A percentile compares a stretch with the other conserved stretches of the same genome.
phyloP scores from a whole-genome alignment of 352 stramenopile species.

The Pythium inflatum region DNA sequence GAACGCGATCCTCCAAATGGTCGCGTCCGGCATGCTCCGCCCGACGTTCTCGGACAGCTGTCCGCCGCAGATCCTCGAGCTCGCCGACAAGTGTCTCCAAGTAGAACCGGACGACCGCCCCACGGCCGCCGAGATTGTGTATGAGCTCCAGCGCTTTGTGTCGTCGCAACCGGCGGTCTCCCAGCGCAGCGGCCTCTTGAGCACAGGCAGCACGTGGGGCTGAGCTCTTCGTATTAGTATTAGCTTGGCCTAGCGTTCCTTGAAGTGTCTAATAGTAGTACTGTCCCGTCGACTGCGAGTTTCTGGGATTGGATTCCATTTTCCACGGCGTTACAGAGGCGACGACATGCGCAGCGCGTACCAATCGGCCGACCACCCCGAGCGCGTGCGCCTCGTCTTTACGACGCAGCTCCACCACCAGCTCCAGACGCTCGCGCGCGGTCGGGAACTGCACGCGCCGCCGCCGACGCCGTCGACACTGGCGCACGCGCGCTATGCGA shows the following conservation, averaged over 20 bases:
- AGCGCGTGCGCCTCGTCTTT: conserved; percentile 61
- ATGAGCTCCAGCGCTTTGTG: conserved; percentile 59
- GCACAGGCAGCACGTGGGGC: background rate
- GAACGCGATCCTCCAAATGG: conserved; percentile 64
- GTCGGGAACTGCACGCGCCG: conserved; percentile 49
- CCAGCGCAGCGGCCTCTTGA: conserved; percentile 10
- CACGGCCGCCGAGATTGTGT: conserved; percentile 59
- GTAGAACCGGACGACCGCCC: conserved; percentile 64
- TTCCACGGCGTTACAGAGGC: background rate
- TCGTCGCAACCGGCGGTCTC: conserved; percentile 26
- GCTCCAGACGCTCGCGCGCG: conserved; percentile 66
- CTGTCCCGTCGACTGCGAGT: background rate
- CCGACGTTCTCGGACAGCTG: conserved; percentile 59
- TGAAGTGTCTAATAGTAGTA: no score
- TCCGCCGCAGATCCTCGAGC: conserved; percentile 46
- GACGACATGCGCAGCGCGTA: conserved; percentile 27
- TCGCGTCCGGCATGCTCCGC: conserved; percentile 58
- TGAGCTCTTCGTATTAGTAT: conserved; percentile 5
- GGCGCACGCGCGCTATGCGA: conserved; percentile 18
- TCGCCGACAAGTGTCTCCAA: conserved; percentile 55
- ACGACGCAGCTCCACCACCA: conserved; percentile 76
- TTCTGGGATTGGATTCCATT: background rate
- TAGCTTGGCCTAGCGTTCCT: conserved; percentile 13
- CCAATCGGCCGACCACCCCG: conserved; percentile 50
- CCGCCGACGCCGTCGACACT: conserved; percentile 2